A percentile compares a stretch with the other conserved stretches of the same genome.
Evolutionary conservation across 306 rosid species (phyloP).

Genomic region (Morella rubra): DNA sequence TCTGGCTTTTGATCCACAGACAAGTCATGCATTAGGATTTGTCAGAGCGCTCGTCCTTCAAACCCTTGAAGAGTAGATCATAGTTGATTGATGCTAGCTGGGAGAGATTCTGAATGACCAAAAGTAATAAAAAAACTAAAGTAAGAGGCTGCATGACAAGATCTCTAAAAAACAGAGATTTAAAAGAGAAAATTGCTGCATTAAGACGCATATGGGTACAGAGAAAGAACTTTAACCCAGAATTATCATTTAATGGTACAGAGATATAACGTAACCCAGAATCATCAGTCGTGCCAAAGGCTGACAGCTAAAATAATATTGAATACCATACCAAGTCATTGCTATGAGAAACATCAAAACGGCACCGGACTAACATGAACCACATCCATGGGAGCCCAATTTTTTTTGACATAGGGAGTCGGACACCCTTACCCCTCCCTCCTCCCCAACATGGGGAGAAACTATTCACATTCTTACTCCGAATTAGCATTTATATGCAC

Average conservation of each 20-base stretch:
- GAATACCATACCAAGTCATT: background rate
- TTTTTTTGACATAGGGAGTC: background rate
- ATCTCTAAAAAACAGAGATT: background rate
- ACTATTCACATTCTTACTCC: background rate
- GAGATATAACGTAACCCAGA: background rate
- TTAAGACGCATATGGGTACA: background rate
- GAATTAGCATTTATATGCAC: background rate
- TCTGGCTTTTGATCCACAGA: conserved; percentile 30
- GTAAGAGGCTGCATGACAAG: background rate
- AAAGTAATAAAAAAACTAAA: conserved; percentile 25
- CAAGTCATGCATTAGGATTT: conserved; percentile 52
- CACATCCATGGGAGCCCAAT: background rate
- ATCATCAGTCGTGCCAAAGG: background rate
- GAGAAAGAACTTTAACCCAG: background rate
- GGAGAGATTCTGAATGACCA: conserved; percentile 84
- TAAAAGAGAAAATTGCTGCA: background rate
- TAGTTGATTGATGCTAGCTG: conserved; percentile 99
- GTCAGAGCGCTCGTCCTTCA: conserved; percentile 69
- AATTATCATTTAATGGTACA: background rate
- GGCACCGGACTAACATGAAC: background rate
- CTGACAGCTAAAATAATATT: background rate
- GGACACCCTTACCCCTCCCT: background rate
- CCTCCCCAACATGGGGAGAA: too few species aligned
- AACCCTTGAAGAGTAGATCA: conserved; percentile 89
- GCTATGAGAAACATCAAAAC: background rate